A percentile compares a stretch with the other conserved stretches of the same genome.
Evolutionary conservation across 2,329 filamentous ascomycete species (phyloP).

Genomic region (Aaosphaeria arxii): DNA sequence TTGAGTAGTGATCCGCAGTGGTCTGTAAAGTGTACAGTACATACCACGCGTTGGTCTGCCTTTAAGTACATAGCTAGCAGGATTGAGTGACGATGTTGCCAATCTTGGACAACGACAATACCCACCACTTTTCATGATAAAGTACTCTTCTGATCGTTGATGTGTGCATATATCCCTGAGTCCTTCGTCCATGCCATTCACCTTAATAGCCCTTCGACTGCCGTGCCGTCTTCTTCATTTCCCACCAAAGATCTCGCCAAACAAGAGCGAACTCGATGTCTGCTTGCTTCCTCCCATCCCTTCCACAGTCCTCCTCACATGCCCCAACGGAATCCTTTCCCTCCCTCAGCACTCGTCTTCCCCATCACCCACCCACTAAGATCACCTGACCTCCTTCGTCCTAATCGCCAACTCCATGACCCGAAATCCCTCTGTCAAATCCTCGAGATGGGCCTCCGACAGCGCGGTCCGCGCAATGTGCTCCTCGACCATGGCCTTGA

Average conservation of each 20-base stretch:
- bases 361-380: not conserved
- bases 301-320: not conserved
- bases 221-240: too few relatives aligned
- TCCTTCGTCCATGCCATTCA: not conserved
- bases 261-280: too few relatives aligned
- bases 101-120: too few relatives aligned
- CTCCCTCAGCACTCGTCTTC: not conserved
- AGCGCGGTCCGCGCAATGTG: slow-evolving; percentile 24
- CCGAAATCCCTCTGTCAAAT: not conserved
- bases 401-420: slow-evolving; percentile 8
- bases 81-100: too few relatives aligned
- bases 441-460: not conserved
- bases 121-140: too few relatives aligned
- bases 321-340: not conserved
- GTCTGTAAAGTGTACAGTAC: too few relatives aligned
- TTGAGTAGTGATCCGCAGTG: too few relatives aligned
- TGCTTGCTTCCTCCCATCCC: not conserved
- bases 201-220: too few relatives aligned
- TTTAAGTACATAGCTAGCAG: too few relatives aligned
- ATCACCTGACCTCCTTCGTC: not conserved
- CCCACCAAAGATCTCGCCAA: too few relatives aligned
- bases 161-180: not conserved
- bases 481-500: slow-evolving; percentile 31
- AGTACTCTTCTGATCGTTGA: not conserved
- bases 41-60: too few relatives aligned